A percentile compares a stretch with the other conserved stretches of the same genome.
Evolutionary conservation across 352 stramenopile genomes (phyloP).

Genomic region (Phytophthora europaea): DNA sequence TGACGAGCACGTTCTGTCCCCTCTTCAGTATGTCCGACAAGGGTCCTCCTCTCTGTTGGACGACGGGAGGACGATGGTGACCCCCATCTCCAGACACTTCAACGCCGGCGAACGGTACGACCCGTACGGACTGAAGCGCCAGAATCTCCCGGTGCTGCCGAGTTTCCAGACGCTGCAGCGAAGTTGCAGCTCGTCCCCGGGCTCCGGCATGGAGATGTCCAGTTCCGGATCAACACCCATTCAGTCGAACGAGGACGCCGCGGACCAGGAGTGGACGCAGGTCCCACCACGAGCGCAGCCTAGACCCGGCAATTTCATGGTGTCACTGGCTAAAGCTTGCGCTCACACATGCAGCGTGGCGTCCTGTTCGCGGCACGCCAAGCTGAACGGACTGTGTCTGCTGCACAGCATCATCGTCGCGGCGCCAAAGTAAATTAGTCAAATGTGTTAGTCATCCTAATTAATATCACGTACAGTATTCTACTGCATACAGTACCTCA

Average conservation of each 20-base stretch:
- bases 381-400: conserved; percentile 34
- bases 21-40: conserved; percentile 31
- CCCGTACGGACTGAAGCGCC: not conserved
- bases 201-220: conserved; percentile 16
- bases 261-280: not conserved
- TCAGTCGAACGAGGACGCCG: conserved; percentile 2
- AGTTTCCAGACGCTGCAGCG: conserved; percentile 38
- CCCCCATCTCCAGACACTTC: conserved; percentile 33
- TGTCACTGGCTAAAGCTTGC: conserved; percentile 15
- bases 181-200: conserved; percentile 13
- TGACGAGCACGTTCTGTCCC: conserved; percentile 3
- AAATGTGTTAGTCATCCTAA: conserved; percentile 12
- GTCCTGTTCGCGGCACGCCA: conserved; percentile 27
- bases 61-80: conserved; percentile 27
- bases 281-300: not conserved
- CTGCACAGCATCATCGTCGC: conserved; percentile 24
- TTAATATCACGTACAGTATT: not conserved
- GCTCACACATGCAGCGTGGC: conserved; percentile 18
- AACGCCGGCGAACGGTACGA: conserved; percentile 15
- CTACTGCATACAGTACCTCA: not conserved
- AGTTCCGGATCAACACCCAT: not conserved
- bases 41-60: conserved; percentile 1
- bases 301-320: conserved; percentile 1
- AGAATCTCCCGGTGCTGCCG: conserved; percentile 33
- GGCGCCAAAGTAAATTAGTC: conserved; percentile 21